Evolutionary conservation across 2,329 filamentous ascomycete species (phyloP), one percentile per base, ranked within the genome.

Genomic region (Penicillium sp.): DNA sequence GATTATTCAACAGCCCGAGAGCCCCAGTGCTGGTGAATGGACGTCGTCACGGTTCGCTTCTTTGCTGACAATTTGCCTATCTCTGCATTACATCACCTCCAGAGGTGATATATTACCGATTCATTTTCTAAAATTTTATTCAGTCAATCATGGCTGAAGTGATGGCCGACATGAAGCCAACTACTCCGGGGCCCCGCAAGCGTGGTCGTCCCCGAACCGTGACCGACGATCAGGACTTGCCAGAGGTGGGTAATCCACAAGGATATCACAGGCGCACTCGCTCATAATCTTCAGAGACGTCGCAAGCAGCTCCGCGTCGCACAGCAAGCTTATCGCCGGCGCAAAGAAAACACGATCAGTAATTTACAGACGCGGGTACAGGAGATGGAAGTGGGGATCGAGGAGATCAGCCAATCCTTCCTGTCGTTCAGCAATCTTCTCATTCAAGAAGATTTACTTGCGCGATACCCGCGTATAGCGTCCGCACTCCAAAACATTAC

Each of bases 341-440:
- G 63, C 29, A 65, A 65, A 42, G 63, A 65, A 29, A 64, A 51
- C 34, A 63, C 63, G 6, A 65, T 65, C 39, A 54, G 13, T 42
- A 62, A 58, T 47, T 49, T 65, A 18, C 63, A 63, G 52, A 47
- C 42, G 18, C 63, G 63, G 16, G 60, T 65, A 18, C 54, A 60
- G 34, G 56, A 64, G 49, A 45, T 63, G 26, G 62, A 65, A 49
- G 41, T 49, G 13, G 63, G 60, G 34, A 62, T 65, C 44, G 57
- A 63, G 46, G 49, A 62, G 34, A 50, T 65, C 42, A 62, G 63
- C 56, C 44, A 62, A 34, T 64, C 61, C 16, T 65, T 65, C 45
- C 54, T 65, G 21, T 62, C 63, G 3, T 64, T 65, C 42, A 65
- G 63, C 54, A 58, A 52, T 56, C 50, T 65, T 38, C 60, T 65